phyloP scores from a whole-genome alignment of 768 basidiomycete genomes.

The Aureoboletus auriporus region DNA sequence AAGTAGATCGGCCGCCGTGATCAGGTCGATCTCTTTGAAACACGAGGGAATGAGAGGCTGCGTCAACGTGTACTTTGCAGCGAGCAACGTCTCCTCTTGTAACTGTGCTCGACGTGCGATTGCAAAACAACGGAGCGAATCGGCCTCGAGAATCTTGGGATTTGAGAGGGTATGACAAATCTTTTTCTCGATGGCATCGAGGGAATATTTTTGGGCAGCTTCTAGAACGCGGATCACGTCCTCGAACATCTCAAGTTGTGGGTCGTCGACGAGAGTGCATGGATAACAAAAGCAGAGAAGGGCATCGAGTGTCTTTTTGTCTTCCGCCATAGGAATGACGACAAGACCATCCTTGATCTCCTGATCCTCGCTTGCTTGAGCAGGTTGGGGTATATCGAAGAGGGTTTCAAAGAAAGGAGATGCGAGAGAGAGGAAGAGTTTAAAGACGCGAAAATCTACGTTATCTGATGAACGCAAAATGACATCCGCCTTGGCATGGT shows the following conservation, averaged over 20 bases:
- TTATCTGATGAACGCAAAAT: slow-evolving; percentile 24
- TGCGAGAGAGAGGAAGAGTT: slow-evolving; percentile 27
- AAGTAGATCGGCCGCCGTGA: slow-evolving; percentile 26
- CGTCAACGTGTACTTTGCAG: slow-evolving; percentile 28
- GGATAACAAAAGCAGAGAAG: slow-evolving; percentile 24
- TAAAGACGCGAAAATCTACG: slow-evolving; percentile 29
- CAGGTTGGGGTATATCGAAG: slow-evolving; percentile 28
- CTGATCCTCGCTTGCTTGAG: slow-evolving; percentile 1
- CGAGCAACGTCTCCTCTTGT: slow-evolving; percentile 21
- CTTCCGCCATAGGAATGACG: slow-evolving; percentile 17
- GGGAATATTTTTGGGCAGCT: slow-evolving; percentile 19
- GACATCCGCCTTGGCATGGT: slow-evolving; percentile 18
- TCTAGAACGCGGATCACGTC: slow-evolving; percentile 13
- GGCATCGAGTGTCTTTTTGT: slow-evolving; percentile 17
- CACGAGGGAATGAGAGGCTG: slow-evolving; percentile 20
- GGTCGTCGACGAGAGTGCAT: slow-evolving; percentile 16
- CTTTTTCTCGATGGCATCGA: slow-evolving; percentile 16
- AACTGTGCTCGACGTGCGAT: slow-evolving; percentile 24
- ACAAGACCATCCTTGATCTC: slow-evolving; percentile 12
- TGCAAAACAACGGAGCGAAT: slow-evolving; percentile 29
- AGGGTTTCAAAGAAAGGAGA: slow-evolving; percentile 32
- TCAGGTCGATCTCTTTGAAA: slow-evolving; percentile 26
- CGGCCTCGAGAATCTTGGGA: slow-evolving; percentile 17
- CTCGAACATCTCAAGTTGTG: slow-evolving; percentile 7
- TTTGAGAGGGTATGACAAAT: slow-evolving; percentile 18